These are phyloP conservation scores for Hibiscus trionum DNA, from an alignment of 345 rosid genomes.

Conservation along the genomic window DNA sequence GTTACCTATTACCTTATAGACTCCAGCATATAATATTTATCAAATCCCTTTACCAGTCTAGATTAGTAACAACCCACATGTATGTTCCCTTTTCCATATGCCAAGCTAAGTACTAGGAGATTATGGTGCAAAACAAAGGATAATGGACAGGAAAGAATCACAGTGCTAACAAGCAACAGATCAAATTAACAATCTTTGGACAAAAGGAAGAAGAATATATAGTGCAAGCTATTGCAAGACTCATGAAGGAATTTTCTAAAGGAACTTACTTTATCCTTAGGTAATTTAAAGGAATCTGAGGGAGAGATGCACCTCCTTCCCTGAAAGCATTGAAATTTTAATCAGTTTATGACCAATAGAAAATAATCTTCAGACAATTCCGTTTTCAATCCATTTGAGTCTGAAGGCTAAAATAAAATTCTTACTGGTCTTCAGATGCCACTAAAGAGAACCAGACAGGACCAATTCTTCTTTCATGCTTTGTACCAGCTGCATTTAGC, in stretches of 20 bases:
- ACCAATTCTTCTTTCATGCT: conserved; percentile 47
- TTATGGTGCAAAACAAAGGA: neutral
- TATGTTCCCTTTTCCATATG: neutral
- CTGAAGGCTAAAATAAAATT: conserved; percentile 19
- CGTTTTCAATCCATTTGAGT: conserved; percentile 9
- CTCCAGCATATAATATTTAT: conserved; percentile 1
- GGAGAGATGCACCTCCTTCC: conserved; percentile 66
- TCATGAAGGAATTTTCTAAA: neutral
- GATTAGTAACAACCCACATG: neutral
- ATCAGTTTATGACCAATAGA: conserved; percentile 18
- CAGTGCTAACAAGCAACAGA: neutral
- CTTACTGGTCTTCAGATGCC: conserved; percentile 86
- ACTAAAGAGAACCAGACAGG: conserved; percentile 92
- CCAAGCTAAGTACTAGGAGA: neutral
- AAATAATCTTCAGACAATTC: conserved; percentile 4
- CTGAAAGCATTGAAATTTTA: conserved; percentile 39
- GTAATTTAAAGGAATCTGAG: conserved; percentile 73
- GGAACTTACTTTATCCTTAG: conserved; percentile 69
- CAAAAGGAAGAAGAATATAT: neutral
- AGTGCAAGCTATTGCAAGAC: neutral
- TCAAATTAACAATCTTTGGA: neutral
- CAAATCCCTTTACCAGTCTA: neutral
- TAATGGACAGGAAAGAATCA: neutral
- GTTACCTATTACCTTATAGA: neutral
- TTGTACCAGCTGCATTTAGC: conserved; percentile 40